Evolutionary conservation across 768 basidiomycete genomes (phyloP), one percentile per base, ranked within the genome.

Genomic region (Wakefieldia striispora): DNA sequence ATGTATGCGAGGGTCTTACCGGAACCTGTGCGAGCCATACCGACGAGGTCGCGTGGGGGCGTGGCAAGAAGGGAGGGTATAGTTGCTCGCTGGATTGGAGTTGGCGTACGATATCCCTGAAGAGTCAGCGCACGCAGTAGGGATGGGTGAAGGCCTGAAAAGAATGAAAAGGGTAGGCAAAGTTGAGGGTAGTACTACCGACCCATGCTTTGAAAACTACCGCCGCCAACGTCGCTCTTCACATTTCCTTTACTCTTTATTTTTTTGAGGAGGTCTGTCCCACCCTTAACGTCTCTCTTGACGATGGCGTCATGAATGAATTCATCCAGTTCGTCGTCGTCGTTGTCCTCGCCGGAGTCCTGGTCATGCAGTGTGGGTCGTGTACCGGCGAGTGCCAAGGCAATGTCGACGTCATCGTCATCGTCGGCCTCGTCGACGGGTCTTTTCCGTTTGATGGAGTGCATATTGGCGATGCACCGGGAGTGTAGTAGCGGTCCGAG

Each of bases 141-240:
- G 23, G 82, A 82, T 0, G 93, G 91, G 55, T 88, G 82, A 9
- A 97, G 80, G 49, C 91, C 92, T 95, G 54, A 35, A 10, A 35
- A 27, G 31, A 16, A 44, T 52, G 37, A 43, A 51, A 40, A 38
- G 20, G 47, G 38, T 4, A 6, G 8, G 26, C 8, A 8, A 43
- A 0, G n/a, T 14, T n/a, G 16, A 6, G 31, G 24, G 55, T 39
- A 2, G 40, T 8, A 11, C 44, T 24, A 76, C 83, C 46, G 47
- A 91, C 91, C 92, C 91, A 97, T 93, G 79, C 85, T 88, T 68
- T 97, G 94, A 59, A 97, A 97, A 55, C 92, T 95, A 17, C 94
- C 94, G 26, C 94, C 94, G 27, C 94, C 94, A 12, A 90, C 77
- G 61, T 91, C 86, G 16, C 84, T 85, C 64, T 88, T 91, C 3